Evolutionary conservation across 2,329 filamentous ascomycete genomes (phyloP).

Genomic region (Lachnellula cervina): DNA sequence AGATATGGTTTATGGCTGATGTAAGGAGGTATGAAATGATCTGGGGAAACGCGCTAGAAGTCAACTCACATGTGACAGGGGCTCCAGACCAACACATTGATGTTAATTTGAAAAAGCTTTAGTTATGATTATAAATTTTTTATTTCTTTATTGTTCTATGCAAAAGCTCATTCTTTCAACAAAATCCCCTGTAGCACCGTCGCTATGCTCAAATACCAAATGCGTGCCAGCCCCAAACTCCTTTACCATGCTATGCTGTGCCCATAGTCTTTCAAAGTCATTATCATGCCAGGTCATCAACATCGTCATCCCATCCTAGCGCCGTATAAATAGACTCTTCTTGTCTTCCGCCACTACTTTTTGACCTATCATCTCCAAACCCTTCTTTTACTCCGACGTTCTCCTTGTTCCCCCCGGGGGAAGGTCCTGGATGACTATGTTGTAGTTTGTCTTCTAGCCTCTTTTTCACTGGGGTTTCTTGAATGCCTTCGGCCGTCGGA

Average conservation of each 20-base stretch:
- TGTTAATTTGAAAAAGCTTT: too few relatives aligned
- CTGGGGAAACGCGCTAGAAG: not conserved
- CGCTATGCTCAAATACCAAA: constrained; percentile 14
- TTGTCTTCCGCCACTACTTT: constrained; percentile 3
- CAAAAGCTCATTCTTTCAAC: not conserved
- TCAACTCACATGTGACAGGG: too few relatives aligned
- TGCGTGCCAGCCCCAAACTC: constrained; percentile 2
- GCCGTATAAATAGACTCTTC: constrained; percentile 32
- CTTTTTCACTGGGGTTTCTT: constrained; percentile 27
- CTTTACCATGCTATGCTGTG: not conserved
- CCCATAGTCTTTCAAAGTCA: not conserved
- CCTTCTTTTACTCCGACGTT: constrained; percentile 8
- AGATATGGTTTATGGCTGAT: not conserved
- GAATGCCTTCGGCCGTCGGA: constrained; percentile 12
- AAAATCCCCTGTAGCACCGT: constrained; percentile 1
- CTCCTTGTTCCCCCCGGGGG: constrained; percentile 17
- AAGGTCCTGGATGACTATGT: constrained; percentile 16
- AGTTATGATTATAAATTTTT: too few relatives aligned
- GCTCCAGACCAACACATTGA: too few relatives aligned
- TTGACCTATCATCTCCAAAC: not conserved
- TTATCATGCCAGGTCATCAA: constrained; percentile 27
- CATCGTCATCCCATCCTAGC: constrained; percentile 35
- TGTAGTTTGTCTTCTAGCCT: constrained; percentile 8
- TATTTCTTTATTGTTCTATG: not conserved
- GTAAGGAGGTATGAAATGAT: not conserved